These are phyloP conservation scores for Trichoderma sp. DNA, from an alignment of 2,329 filamentous ascomycete genomes.

Conservation along the genomic window DNA sequence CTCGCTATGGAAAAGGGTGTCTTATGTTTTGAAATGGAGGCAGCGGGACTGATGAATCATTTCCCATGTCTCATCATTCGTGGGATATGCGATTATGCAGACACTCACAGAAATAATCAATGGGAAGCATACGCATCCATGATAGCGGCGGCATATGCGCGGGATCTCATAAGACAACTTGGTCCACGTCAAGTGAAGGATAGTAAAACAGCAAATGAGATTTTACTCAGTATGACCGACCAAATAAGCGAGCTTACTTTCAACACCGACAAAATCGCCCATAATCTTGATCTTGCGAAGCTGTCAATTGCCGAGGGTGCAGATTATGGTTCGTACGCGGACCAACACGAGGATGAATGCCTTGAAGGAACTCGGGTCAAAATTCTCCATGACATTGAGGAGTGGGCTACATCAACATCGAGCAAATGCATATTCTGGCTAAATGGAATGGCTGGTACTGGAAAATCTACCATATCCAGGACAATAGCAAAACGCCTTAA, in stretches of 20 bases:
- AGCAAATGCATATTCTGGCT: background rate
- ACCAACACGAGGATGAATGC: background rate
- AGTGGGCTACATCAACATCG: background rate
- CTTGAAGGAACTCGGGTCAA: background rate
- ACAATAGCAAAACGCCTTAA: rapidly evolving
- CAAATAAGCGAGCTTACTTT: background rate
- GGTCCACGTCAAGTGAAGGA: rapidly evolving
- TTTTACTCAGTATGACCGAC: background rate
- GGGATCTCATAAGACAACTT: background rate
- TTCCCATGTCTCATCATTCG: background rate
- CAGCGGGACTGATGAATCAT: background rate
- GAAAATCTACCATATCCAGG: background rate
- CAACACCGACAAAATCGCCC: background rate
- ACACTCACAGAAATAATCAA: background rate
- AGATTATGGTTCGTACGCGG: background rate
- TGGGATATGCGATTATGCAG: background rate
- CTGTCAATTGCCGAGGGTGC: background rate
- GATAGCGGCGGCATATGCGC: background rate
- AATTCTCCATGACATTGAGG: background rate
- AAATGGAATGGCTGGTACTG: background rate
- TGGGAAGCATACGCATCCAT: background rate
- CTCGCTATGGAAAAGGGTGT: rapidly evolving
- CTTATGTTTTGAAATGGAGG: background rate
- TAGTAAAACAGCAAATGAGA: background rate
- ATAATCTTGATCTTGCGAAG: background rate